Conservation (phyloP, 2,329 filamentous ascomycete genomes). For the Calonectria fujianensis region DNA sequence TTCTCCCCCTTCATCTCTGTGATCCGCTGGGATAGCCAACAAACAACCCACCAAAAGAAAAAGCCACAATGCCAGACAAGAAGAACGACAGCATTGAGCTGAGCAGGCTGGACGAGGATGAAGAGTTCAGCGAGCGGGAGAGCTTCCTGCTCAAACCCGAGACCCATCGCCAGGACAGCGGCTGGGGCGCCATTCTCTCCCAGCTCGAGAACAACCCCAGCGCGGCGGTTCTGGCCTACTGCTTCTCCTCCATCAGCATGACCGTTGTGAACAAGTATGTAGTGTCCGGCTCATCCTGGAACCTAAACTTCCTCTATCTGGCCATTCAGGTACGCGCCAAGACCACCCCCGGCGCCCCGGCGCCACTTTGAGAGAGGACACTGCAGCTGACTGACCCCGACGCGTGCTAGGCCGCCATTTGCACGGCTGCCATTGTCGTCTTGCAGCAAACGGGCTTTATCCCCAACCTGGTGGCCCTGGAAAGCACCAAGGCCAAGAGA, state of each 20-base stretch:
- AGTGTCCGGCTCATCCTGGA: conserved; percentile 92
- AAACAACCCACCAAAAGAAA: no score
- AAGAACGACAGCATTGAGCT: conserved; percentile 89
- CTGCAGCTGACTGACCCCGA: not conserved
- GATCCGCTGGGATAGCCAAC: no score
- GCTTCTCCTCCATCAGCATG: conserved; percentile 96
- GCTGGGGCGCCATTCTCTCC: conserved; percentile 37
- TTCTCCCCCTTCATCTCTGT: no score
- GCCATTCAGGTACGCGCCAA: conserved; percentile 84
- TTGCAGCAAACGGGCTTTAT: conserved; percentile 90
- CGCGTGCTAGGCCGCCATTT: conserved; percentile 84
- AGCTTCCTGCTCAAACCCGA: conserved; percentile 5
- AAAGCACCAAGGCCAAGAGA: conserved; percentile 90
- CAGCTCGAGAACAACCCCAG: conserved; percentile 84
- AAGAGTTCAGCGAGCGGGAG: conserved; percentile 62
- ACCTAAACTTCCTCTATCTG: conserved; percentile 96
- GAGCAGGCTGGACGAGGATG: conserved; percentile 77
- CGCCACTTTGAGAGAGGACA: no score
- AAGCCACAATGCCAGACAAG: conserved; percentile 84
- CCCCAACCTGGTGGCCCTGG: conserved; percentile 87
- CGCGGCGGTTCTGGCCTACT: conserved; percentile 91
- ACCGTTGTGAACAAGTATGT: conserved; percentile 99
- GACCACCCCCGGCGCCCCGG: no score
- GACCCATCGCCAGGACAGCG: not conserved
- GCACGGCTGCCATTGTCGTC: conserved; percentile 86